Evolutionary conservation across 495 filamentous ascomycete genomes (phyloP), one percentile per base, ranked within the genome.

Genomic region (Podospora pseudopauciseta): DNA sequence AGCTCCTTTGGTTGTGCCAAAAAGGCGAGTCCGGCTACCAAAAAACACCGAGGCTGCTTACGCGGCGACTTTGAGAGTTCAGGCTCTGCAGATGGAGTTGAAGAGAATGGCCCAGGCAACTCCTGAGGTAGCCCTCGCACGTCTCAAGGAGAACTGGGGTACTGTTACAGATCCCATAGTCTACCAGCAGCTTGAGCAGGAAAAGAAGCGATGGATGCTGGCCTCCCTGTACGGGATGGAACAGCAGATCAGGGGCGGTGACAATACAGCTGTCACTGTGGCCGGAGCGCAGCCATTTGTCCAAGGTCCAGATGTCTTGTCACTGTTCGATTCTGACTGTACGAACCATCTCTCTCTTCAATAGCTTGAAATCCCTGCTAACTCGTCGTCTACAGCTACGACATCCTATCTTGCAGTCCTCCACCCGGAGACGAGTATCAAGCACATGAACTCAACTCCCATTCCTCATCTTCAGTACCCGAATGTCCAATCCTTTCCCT

Each of bases 241-340:
- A 49, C 39, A 49, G 39, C 39, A 49, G 13, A 13, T 3, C 15
- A 49, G 39, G 9, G 39, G 39, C 39, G 39, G 39, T 16, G 39
- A 49, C 15, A 49, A 2, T 11, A 49, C 39, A 49, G 3, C 18
- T 26, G n/a, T 9, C 55, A 19, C n/a, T 7, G 55, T 20, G 13
- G n/a, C n/a, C 7, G 55, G 55, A 58, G n/a, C 23, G n/a, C 55
- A 18, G 30, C 49, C 26, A 2, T 60, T 19, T 2, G n/a, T 19
- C 6, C 20, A 28, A 60, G 69, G 61, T n/a, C 61, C 23, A 63
- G 72, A 11, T 76, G 71, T 44, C 75, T 78, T 30, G 70, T 83
- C 79, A n/a, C 71, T 82, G 7, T 83, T 81, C 59, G 81, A 83
- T 71, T 77, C 77, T 39, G 72, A 78, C 71, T 76, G 81, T 81